Evolutionary conservation across 305 asterid species (phyloP).

Genomic region (Andrographis paniculata): DNA sequence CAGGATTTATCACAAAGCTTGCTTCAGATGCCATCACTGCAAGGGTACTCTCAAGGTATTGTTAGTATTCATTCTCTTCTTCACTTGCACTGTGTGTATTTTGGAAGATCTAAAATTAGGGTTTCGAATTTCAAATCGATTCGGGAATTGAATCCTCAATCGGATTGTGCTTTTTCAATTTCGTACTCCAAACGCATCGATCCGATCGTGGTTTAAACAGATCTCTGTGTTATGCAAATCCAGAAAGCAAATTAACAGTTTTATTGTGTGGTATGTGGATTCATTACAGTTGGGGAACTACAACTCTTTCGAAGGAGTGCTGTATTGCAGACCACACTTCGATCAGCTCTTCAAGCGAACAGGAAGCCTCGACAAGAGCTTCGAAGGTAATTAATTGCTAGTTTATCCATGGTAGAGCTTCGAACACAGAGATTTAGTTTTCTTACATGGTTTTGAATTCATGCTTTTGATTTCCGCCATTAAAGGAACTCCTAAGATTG

Average conservation of each 20-base stretch:
- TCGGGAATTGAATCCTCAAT: neutral
- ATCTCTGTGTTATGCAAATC: constrained; percentile 10
- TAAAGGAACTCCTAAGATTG: constrained; percentile 88
- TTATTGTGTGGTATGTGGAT: constrained; percentile 1
- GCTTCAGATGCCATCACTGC: constrained; percentile 99
- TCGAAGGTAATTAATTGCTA: constrained; percentile 54
- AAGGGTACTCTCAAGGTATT: constrained; percentile 88
- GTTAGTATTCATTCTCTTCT: neutral
- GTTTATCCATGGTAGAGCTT: neutral
- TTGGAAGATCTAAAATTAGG: no score
- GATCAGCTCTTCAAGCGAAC: constrained; percentile 98
- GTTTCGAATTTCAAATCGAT: no score
- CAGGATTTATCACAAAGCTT: constrained; percentile 84
- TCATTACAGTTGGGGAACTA: constrained; percentile 68
- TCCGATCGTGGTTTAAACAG: neutral
- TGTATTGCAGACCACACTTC: constrained; percentile 98
- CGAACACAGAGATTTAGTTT: no score
- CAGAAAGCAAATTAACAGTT: neutral
- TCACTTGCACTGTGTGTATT: neutral
- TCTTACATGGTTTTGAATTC: no score
- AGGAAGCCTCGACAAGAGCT: constrained; percentile 94
- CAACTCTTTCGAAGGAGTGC: constrained; percentile 98
- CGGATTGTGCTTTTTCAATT: neutral
- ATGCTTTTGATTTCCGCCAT: constrained; percentile 9
- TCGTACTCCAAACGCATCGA: no score